Evolutionary conservation across 1,139 yeast genomes (phyloP), one percentile per base, ranked within the genome.

Genomic region (Debaryomyces sp.): DNA sequence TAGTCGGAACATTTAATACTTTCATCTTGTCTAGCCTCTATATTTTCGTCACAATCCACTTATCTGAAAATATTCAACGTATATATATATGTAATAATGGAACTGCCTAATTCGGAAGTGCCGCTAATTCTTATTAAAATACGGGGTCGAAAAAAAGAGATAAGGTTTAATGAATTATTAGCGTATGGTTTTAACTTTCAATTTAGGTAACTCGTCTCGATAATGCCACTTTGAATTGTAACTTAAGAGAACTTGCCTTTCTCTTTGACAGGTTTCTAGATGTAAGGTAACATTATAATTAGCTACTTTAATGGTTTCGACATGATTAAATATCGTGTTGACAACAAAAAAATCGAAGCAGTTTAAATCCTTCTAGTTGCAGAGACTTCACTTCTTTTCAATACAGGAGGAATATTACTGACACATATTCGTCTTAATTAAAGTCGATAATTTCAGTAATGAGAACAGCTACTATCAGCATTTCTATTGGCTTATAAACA

Each of bases 51-150:
- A 26, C 4, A 26, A 26, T 15, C 21, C 18, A 8, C 13, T 17
- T 15, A 15, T 15, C 17, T 15, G 17, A 2, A 2, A 15, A 15
- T 15, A 15, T 15, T 15, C 17, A 15, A 15, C 17, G n/a, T n/a
- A 15, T 15, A 15, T 15, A 15, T 21, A 37, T 37, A 37, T 37
- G 9, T 8, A 15, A 17, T 10, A 17, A 15, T 39, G 23, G 13
- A 27, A 27, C 23, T 39, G 15, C 42, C 43, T 30, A 40, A 29
- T 29, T 40, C 9, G 43, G 43, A 30, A 18, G 8, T 24, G 43
- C 43, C 43, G 43, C 43, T 40, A 40, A 29, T 18, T 39, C 7
- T 5, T 23, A 10, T 17, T 12, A 10, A n/a, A 15, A 6, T 37
- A 37, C 9, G 40, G 40, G 18, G 27, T 10, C 22, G 18, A n/a